These are phyloP conservation scores for Orychophragmus violaceus DNA, from an alignment of 345 rosid species.

Conservation along the genomic window DNA sequence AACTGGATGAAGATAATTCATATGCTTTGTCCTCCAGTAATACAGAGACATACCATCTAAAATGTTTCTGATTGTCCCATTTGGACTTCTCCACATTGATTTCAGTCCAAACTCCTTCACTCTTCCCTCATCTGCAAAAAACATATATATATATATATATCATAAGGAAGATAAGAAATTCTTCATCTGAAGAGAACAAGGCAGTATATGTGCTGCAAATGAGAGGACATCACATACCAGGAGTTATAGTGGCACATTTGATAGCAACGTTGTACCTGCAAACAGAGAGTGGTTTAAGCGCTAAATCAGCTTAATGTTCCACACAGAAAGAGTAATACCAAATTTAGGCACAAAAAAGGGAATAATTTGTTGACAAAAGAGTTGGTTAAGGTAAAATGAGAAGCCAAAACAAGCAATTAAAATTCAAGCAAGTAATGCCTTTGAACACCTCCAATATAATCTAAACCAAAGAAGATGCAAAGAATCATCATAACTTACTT, in stretches of 20 bases:
- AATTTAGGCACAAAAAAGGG: neutral
- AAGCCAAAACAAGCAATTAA: neutral
- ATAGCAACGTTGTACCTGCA: slow-evolving; percentile 93
- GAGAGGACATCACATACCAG: slow-evolving; percentile 49
- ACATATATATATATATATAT: no score
- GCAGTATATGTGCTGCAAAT: neutral
- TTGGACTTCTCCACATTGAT: slow-evolving; percentile 96
- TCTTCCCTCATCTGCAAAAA: slow-evolving; percentile 79
- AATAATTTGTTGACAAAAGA: neutral
- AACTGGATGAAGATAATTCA: neutral
- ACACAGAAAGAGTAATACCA: neutral
- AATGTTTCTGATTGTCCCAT: slow-evolving; percentile 97
- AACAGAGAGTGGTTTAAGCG: neutral
- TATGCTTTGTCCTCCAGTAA: neutral
- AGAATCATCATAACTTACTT: slow-evolving; percentile 43
- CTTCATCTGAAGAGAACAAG: neutral
- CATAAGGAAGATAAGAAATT: neutral
- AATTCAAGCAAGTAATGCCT: neutral
- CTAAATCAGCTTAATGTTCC: neutral
- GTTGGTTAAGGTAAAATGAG: neutral
- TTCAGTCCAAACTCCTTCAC: slow-evolving; percentile 89
- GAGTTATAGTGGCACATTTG: slow-evolving; percentile 96
- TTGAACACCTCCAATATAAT: neutral
- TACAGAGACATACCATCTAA: slow-evolving; percentile 62
- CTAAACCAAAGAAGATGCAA: neutral